These are phyloP conservation scores for Stygiomarasmius scandens DNA, from an alignment of 1,284 basidiomycete genomes.

Conservation along the genomic window DNA sequence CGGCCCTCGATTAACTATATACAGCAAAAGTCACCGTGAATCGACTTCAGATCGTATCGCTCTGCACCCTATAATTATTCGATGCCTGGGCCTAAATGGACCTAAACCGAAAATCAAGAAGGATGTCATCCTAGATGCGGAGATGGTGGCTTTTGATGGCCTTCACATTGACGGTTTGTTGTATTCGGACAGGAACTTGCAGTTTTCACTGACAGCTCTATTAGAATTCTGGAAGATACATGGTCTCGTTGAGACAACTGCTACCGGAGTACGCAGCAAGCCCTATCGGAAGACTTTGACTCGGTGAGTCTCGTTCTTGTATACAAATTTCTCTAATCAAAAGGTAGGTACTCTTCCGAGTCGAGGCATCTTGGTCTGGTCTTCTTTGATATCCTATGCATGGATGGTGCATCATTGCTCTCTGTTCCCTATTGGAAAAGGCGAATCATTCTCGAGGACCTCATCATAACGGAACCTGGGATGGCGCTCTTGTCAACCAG, in stretches of 20 bases:
- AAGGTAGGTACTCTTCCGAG: conserved; percentile 40
- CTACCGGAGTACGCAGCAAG: conserved; percentile 46
- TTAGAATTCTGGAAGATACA: conserved; percentile 75
- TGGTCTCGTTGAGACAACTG: conserved; percentile 57
- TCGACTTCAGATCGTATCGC: conserved; percentile 74
- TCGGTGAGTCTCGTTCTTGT: background rate
- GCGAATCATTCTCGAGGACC: conserved; percentile 59
- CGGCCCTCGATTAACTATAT: conserved; percentile 65
- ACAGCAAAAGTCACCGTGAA: conserved; percentile 83
- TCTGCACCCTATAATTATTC: conserved; percentile 67
- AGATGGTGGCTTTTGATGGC: conserved; percentile 83
- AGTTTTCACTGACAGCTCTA: background rate
- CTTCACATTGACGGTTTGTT: conserved; percentile 59
- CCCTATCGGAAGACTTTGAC: conserved; percentile 2
- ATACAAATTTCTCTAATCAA: background rate
- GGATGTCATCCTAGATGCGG: conserved; percentile 80
- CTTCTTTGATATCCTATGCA: conserved; percentile 80
- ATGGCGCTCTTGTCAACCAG: conserved; percentile 67
- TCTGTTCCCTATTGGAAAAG: conserved; percentile 59
- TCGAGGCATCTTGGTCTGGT: conserved; percentile 72
- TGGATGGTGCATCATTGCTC: conserved; percentile 64
- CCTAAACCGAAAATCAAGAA: conserved; percentile 31
- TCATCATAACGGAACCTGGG: conserved; percentile 56
- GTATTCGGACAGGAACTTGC: background rate
- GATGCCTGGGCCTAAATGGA: conserved; percentile 55